Evolutionary conservation across 2,329 filamentous ascomycete genomes (phyloP).

Genomic region (Nannizzia gypsea): DNA sequence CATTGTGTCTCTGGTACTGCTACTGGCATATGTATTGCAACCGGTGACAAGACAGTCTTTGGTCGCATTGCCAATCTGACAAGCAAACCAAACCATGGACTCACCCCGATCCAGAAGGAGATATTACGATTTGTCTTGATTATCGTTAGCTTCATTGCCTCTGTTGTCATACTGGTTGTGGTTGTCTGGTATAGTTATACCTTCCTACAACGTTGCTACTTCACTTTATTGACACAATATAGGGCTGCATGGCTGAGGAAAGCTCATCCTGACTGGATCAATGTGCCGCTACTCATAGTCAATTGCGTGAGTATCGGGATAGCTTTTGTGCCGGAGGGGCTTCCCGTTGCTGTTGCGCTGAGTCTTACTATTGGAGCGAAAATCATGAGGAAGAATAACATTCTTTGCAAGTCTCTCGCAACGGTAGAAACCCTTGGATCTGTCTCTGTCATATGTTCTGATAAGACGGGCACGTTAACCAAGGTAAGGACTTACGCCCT

Average conservation of each 20-base stretch:
- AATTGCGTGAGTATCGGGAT: constrained; percentile 60
- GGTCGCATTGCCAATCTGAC: constrained; percentile 63
- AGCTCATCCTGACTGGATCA: constrained; percentile 58
- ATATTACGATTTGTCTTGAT: constrained; percentile 60
- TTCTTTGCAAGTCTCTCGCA: constrained; percentile 68
- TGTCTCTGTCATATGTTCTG: constrained; percentile 62
- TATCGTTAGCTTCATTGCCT: constrained; percentile 55
- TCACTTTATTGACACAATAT: constrained; percentile 11
- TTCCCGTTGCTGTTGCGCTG: constrained; percentile 58
- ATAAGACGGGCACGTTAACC: constrained; percentile 55
- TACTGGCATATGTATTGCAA: constrained; percentile 57
- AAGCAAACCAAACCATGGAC: constrained; percentile 53
- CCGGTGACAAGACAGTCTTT: constrained; percentile 62
- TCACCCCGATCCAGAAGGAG: constrained; percentile 61
- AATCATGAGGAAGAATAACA: constrained; percentile 63
- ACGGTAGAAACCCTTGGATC: constrained; percentile 65
- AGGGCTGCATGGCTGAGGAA: constrained; percentile 60
- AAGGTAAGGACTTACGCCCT: constrained; percentile 12
- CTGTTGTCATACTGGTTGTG: constrained; percentile 43
- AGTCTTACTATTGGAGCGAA: constrained; percentile 65
- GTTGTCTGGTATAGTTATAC: constrained; percentile 48
- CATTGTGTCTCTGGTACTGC: constrained; percentile 61
- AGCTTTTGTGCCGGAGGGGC: constrained; percentile 63
- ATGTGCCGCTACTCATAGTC: constrained; percentile 59
- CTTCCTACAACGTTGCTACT: not conserved